phyloP scores from a whole-genome alignment of 2,329 filamentous ascomycete genomes.

The Penicillium griseofulvum region DNA sequence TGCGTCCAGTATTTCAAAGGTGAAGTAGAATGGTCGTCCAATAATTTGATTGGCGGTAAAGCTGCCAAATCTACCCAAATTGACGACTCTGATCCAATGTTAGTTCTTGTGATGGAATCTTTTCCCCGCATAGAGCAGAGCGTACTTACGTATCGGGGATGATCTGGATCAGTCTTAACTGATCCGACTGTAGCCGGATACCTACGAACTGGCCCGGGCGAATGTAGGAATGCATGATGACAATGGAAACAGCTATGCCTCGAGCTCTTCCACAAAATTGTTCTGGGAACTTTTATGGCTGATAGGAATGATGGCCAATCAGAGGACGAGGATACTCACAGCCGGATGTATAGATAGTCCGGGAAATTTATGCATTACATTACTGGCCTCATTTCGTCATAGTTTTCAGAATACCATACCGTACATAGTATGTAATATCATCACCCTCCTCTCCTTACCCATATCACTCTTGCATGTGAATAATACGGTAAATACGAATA shows the following conservation, averaged over 20 bases:
- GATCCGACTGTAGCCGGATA: constrained; percentile 52
- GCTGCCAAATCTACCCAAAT: constrained; percentile 86
- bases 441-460: not conserved
- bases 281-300: constrained; percentile 14
- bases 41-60: constrained; percentile 88
- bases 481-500: constrained; percentile 3
- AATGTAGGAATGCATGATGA: constrained; percentile 43
- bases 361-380: not conserved
- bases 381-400: not conserved
- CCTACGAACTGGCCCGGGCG: constrained; percentile 38
- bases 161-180: constrained; percentile 58
- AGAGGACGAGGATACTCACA: not conserved
- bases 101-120: constrained; percentile 13
- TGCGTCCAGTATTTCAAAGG: constrained; percentile 81
- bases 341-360: constrained; percentile 8
- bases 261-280: constrained; percentile 14
- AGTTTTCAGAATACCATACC: not conserved
- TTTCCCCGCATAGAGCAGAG: constrained; percentile 1
- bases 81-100: constrained; percentile 64
- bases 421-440: not conserved
- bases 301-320: constrained; percentile 12
- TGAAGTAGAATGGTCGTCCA: constrained; percentile 86
- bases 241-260: constrained; percentile 3
- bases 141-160: constrained; percentile 63
- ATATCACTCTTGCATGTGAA: not conserved